Evolutionary conservation across 1,139 yeast genomes (phyloP), one percentile per base, ranked within the genome.

Genomic region (Neolecta irregularis): DNA sequence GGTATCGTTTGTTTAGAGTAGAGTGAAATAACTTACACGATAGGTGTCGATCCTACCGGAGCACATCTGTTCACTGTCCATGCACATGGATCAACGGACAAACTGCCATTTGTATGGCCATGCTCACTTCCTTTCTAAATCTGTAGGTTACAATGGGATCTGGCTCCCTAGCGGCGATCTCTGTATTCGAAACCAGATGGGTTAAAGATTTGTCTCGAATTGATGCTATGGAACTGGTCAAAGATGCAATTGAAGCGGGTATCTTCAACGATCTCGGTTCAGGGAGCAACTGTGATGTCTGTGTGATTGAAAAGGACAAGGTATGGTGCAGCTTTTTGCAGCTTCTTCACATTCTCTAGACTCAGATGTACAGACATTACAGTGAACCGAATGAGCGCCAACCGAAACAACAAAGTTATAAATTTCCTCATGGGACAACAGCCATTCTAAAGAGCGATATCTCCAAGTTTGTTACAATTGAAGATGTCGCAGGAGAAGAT

Each of bases 151-250:
- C 95, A 7, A 65, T 88, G 46, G 98, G 98, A 4, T 80, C 94
- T 3, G 98, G 98, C 44, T 83, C 95, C n/a, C 69, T 88, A 56
- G 96, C 98, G 3, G 98, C 98, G 11, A 88, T 88, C 93, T 94
- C 98, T 2, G 91, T 88, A 16, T 65, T 88, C 50, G 98, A 88
- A 58, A 69, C 91, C 29, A 68, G 74, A 45, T 88, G 93, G 91
- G 72, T 67, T 50, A 73, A 70, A 44, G 80, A 71, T 45, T 60
- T 88, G 65, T 67, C 74, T 17, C 75, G 65, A 54, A 93, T 83
- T 34, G 93, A 81, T 53, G 98, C 96, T 16, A 73, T 85, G 61
- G 71, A 71, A 46, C 66, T 88, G 41, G 88, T 94, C 45, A 67
- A 94, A 4, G 83, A 79, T 47, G 98, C 98, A 30, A 88, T 88